phyloP scores from a whole-genome alignment of 1,284 basidiomycete species.

The Agroathelia rolfsii region DNA sequence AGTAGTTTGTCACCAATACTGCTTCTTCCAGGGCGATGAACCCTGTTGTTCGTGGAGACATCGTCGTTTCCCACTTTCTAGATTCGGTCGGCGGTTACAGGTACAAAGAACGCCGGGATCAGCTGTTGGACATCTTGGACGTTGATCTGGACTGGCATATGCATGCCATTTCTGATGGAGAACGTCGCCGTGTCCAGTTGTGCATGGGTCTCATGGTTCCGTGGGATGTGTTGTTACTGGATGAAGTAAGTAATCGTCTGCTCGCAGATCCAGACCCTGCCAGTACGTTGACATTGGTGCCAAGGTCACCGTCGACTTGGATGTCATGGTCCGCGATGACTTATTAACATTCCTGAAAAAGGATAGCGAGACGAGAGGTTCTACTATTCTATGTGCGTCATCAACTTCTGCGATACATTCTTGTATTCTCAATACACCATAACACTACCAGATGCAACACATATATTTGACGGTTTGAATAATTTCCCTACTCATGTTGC shows the following conservation, averaged over 20 bases:
- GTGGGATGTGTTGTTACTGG: conserved; percentile 89
- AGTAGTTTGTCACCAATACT: conserved; percentile 2
- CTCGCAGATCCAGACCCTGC: conserved; percentile 3
- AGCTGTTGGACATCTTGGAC: conserved; percentile 84
- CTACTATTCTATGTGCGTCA: conserved; percentile 84
- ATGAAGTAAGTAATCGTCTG: conserved; percentile 54
- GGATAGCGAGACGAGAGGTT: conserved; percentile 74
- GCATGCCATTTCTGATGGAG: conserved; percentile 93
- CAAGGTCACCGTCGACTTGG: conserved; percentile 95
- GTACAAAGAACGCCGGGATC: conserved; percentile 82
- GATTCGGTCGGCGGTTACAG: conserved; percentile 95
- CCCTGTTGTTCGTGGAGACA: conserved; percentile 89
- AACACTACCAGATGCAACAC: conserved; percentile 68
- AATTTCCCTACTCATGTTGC: conserved; percentile 84
- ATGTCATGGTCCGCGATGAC: conserved; percentile 90
- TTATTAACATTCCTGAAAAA: conserved; percentile 80
- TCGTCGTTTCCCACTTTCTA: conserved; percentile 81
- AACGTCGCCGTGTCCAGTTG: conserved; percentile 88
- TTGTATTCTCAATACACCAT: conserved; percentile 8
- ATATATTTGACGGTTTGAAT: conserved; percentile 88
- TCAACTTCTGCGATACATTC: background rate
- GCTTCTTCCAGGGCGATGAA: conserved; percentile 75
- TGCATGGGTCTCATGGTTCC: conserved; percentile 95
- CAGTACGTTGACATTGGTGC: conserved; percentile 3
- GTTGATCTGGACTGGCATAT: conserved; percentile 91